A percentile compares a stretch with the other conserved stretches of the same genome.
Evolutionary conservation across 371 early-diverging fungal species (phyloP).

Genomic region (Syncephalastrum contaminatum): DNA sequence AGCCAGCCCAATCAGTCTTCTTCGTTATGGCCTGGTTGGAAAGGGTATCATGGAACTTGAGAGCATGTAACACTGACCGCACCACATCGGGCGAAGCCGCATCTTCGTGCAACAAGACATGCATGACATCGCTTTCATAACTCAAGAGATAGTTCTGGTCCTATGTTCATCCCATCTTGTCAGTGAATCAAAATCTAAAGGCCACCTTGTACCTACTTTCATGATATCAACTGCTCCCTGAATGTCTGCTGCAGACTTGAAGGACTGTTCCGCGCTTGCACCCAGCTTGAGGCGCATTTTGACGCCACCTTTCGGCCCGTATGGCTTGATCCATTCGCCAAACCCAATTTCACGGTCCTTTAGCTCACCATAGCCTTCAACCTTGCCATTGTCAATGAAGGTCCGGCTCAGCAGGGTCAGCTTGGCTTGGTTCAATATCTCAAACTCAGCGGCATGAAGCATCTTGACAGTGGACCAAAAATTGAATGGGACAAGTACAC

Average conservation of each 20-base stretch:
- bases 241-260: constrained; percentile 36
- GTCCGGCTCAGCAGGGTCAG: constrained; percentile 47
- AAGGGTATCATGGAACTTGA: constrained; percentile 49
- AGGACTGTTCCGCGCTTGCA: constrained; percentile 44
- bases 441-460: constrained; percentile 64
- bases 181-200: background rate
- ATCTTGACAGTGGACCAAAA: constrained; percentile 54
- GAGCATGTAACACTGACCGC: constrained; percentile 59
- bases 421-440: constrained; percentile 65
- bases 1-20: constrained; percentile 32
- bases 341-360: constrained; percentile 52
- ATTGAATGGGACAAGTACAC: constrained; percentile 57
- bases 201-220: constrained; percentile 21
- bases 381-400: constrained; percentile 46
- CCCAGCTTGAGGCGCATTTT: constrained; percentile 41
- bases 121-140: constrained; percentile 43
- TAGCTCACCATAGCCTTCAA: constrained; percentile 37
- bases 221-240: constrained; percentile 34
- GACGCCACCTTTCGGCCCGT: constrained; percentile 24
- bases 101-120: constrained; percentile 54
- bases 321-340: constrained; percentile 65
- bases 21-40: constrained; percentile 19
- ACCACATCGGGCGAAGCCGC: constrained; percentile 55
- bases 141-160: constrained; percentile 48
- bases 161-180: constrained; percentile 2